Percentiles rank a stretch among this genome's conserved stretches.
Conservation (phyloP, 495 filamentous ascomycete genomes). For the Tuber brumale region DNA sequence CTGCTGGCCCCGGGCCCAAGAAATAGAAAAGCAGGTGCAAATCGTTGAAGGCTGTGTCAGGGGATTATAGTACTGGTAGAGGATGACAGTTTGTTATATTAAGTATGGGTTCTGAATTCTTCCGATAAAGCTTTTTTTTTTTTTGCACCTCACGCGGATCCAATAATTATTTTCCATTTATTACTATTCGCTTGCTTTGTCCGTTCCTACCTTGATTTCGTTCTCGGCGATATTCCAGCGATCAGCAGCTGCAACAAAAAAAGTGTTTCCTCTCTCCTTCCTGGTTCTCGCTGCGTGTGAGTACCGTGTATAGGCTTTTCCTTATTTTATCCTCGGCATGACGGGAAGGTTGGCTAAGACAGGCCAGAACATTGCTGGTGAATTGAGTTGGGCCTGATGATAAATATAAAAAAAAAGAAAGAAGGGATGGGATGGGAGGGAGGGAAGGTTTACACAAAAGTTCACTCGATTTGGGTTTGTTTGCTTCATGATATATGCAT, state of each 20-base stretch:
- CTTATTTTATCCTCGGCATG: background rate
- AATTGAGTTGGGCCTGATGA: background rate
- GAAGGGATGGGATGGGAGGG: background rate
- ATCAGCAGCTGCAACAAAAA: background rate
- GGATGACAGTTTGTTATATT: background rate
- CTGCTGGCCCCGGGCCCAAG: slow-evolving; percentile 18
- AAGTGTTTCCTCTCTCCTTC: background rate
- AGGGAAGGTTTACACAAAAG: background rate
- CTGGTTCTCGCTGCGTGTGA: background rate
- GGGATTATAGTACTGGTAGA: background rate
- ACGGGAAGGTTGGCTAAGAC: background rate
- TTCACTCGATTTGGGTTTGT: background rate
- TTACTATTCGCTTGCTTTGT: background rate
- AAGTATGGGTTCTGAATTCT: background rate
- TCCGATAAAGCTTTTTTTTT: background rate
- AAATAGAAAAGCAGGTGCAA: slow-evolving; percentile 12
- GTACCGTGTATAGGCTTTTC: background rate
- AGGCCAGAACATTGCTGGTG: background rate
- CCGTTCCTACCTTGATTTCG: background rate
- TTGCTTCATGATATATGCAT: background rate
- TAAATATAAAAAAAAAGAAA: background rate
- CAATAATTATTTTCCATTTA: background rate
- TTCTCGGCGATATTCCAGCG: background rate
- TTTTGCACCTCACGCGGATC: background rate
- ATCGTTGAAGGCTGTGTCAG: background rate